Percentiles rank a stretch among this genome's conserved stretches.
Conservation (phyloP, 495 filamentous ascomycete genomes). For the Letharia lupina region DNA sequence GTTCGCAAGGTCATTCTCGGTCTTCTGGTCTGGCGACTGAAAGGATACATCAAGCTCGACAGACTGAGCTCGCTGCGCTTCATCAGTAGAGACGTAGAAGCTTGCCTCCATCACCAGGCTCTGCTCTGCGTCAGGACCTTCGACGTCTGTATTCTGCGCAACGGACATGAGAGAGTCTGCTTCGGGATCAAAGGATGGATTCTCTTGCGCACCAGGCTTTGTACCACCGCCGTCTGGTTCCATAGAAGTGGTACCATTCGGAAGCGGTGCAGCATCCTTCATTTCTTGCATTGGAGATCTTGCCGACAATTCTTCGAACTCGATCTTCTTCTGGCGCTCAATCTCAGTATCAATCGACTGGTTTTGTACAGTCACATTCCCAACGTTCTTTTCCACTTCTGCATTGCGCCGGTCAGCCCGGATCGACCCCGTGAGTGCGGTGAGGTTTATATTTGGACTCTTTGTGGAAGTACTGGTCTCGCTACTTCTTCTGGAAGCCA, state of each 20-base stretch:
- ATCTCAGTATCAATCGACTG: not conserved
- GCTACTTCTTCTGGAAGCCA: slow-evolving; percentile 6
- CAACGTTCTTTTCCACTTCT: not conserved
- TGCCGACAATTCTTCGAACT: not conserved
- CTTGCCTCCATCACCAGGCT: not conserved
- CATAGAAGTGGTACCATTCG: not conserved
- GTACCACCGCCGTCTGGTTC: not conserved
- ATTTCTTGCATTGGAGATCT: not conserved
- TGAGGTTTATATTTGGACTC: not conserved
- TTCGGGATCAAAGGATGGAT: not conserved
- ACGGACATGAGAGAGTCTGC: not conserved
- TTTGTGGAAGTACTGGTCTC: not conserved
- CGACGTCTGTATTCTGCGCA: not conserved
- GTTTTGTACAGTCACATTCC: not conserved
- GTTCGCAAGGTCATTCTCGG: not conserved
- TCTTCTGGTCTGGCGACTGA: not conserved
- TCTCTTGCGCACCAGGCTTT: slow-evolving; percentile 8
- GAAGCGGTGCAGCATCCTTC: not conserved
- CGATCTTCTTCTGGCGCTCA: not conserved
- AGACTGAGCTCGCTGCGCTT: not conserved
- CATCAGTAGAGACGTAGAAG: not conserved
- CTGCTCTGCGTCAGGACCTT: not conserved
- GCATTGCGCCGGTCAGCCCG: not conserved
- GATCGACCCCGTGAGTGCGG: not conserved
- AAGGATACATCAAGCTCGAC: not conserved